Base-by-base conservation (phyloP, 2,329 filamentous ascomycete genomes). In the Sporothrix pallida region DNA sequence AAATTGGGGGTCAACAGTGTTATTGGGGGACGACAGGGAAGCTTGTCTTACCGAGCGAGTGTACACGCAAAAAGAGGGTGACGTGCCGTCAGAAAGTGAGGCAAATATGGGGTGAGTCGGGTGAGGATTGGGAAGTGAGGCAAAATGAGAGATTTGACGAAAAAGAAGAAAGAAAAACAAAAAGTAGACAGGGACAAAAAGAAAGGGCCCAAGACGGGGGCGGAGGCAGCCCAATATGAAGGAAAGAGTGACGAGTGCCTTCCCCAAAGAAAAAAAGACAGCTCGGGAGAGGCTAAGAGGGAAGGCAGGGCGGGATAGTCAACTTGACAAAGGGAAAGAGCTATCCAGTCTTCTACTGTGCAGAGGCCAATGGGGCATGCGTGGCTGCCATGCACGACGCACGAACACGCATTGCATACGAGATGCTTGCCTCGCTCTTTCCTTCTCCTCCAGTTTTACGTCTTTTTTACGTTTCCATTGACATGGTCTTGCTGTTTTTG, bases 191-290 rank as follows among this genome's bases (percentile, higher is more conserved):
- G 31, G 7, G 56, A 37, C 12, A 69, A 67, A 42, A n/a, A 71
- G n/a, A 46, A 48, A 20, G 26, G 48, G 17, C n/a, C 44, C 44
- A 52, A 46, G 46, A 48, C 5, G 17, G 15, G 50, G 48, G 58
- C 70, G 65, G 71, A 70, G 56, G 52, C 58, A 52, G 56, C 63
- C 65, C 73, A 67, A 67, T 71, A 58, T 74, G 70, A 72, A 71
- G 63, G 56, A 72, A 72, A 73, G 56, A 54, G 52, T 26, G 65
- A 12, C 31, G 31, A 37, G 31, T 37, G 3, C 58, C 12, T 20
- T 17, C 60, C 60, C 17, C 7, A 48, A 48, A 48, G 52, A 6
- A 20, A 48, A 63, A 31, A 23, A 63, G 56, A 56, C 54, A 71
- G 70, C 44, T 71, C 56, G 42, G 52, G 50, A 37, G 23, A 60